Evolutionary conservation across 2,329 filamentous ascomycete species (phyloP), one percentile per base, ranked within the genome.

Genomic region (Neofusicoccum kwambonambiense): DNA sequence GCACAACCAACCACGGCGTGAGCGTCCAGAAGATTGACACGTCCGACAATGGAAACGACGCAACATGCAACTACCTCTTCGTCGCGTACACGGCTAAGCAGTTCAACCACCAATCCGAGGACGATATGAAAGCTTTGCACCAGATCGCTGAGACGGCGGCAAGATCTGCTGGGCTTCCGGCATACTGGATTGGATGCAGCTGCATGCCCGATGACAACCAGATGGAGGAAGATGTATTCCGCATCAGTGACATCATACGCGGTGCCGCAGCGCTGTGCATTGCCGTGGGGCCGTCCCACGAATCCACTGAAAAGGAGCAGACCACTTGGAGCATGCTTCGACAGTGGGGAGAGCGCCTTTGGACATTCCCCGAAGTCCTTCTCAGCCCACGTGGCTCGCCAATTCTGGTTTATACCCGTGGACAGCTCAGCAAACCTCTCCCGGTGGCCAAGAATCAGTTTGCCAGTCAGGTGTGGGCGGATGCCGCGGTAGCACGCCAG

Each of bases 291-390:
- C 73, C 71, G 27, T 60, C 67, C 13, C 68, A 68, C 50, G 42
- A 19, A 1, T 19, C 56, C 8, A 22, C 11, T 6, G 69, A 68
- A 37, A 66, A 17, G n/a, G 27, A 31, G 27, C 27, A 31, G 27
- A 73, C 71, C 4, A 65, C 72, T 12, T 62, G 70, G 45, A 66
- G 75, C 34, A 72, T 76, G 72, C 70, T 82, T 12, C 71, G 74
- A 7, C 72, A 80, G 68, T 83, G 76, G 81, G 82, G 79, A 17
- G 76, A 70, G 9, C 76, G 78, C 3, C 72, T 84, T 19, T 82
- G 81, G 76, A 83, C 81, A 0, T 74, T 83, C 35, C 79, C 82
- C 1, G 80, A 82, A 66, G 72, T 79, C 1, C 70, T 81, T 0
- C 69, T 80, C 1, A 70, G 74, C 22, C 75, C 76, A 4, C 68